These are phyloP conservation scores for Annona squamosa DNA, from an alignment of 164 flowering plant species.

Conservation along the genomic window DNA sequence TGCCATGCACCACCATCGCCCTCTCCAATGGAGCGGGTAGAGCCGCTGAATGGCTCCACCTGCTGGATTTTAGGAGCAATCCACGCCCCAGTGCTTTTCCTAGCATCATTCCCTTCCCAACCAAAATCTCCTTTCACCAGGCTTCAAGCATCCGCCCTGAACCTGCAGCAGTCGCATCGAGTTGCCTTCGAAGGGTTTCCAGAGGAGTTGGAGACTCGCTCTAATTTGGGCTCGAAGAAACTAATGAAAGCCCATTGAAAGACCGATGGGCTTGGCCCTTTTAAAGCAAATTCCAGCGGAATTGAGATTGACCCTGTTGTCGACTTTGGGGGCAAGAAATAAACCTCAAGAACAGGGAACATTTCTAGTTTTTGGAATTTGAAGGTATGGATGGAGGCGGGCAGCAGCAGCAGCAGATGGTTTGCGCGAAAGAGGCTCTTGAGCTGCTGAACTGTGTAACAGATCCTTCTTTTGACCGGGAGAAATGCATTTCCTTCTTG, in stretches of 20 bases:
- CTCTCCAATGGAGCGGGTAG: conserved; percentile 31
- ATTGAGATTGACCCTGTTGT: no score
- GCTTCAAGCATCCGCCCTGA: no score
- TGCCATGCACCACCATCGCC: conserved; percentile 4
- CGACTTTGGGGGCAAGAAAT: no score
- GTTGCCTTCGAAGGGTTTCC: no score
- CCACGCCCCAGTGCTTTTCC: neutral
- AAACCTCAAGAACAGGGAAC: no score
- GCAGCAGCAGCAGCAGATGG: conserved; percentile 11
- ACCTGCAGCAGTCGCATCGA: no score
- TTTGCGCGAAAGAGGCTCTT: conserved; percentile 60
- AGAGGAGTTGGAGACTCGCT: no score
- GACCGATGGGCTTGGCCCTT: no score
- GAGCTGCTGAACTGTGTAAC: conserved; percentile 72
- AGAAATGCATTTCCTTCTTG: conserved; percentile 51
- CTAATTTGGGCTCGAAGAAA: no score
- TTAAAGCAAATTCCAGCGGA: no score
- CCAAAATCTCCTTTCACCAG: no score
- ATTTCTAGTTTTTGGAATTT: neutral
- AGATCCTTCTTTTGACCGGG: conserved; percentile 48
- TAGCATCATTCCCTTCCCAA: conserved; percentile 5
- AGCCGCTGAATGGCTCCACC: conserved; percentile 25
- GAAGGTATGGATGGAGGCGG: conserved; percentile 6
- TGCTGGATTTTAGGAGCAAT: neutral
- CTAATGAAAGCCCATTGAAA: no score